phyloP scores from a whole-genome alignment of 2,329 filamentous ascomycete species.

The Thyridium curvatum region DNA sequence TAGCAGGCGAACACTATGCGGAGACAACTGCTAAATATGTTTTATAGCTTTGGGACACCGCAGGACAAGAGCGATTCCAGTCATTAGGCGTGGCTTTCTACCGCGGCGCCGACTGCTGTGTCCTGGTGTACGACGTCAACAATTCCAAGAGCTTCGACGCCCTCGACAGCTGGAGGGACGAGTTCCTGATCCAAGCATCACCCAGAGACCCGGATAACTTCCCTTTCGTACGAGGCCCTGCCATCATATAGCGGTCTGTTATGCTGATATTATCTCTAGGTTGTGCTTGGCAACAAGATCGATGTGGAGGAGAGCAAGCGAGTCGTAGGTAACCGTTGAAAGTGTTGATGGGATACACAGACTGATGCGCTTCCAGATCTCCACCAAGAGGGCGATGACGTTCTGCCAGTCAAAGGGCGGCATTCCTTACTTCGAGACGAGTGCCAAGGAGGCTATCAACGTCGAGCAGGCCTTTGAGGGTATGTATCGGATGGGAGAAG shows the following conservation, averaged over 20 bases:
- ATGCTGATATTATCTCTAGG: constrained; percentile 41
- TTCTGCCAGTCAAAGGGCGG: constrained; percentile 97
- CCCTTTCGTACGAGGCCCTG: constrained; percentile 74
- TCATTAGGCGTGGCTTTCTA: constrained; percentile 97
- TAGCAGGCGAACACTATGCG: constrained; percentile 3
- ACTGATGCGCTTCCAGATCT: constrained; percentile 57
- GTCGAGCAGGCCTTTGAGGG: constrained; percentile 78
- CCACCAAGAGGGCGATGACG: constrained; percentile 89
- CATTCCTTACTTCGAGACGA: constrained; percentile 98
- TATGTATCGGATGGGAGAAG: constrained; percentile 22
- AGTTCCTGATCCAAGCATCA: constrained; percentile 95
- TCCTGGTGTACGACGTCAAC: constrained; percentile 97
- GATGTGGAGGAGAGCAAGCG: constrained; percentile 97
- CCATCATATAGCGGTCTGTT: no score
- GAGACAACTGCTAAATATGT: constrained; percentile 7
- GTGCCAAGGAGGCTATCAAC: constrained; percentile 97
- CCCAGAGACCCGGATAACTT: constrained; percentile 96
- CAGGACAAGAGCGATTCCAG: constrained; percentile 95
- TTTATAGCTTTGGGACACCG: constrained; percentile 91
- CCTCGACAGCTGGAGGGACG: constrained; percentile 95
- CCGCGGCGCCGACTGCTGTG: constrained; percentile 94
- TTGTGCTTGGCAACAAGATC: constrained; percentile 98
- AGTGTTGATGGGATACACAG: no score
- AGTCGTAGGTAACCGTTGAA: constrained; percentile 54
- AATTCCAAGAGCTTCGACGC: constrained; percentile 99